These are phyloP conservation scores for Flaveria brownii DNA, from an alignment of 129 eudicot species.

Conservation along the genomic window DNA sequence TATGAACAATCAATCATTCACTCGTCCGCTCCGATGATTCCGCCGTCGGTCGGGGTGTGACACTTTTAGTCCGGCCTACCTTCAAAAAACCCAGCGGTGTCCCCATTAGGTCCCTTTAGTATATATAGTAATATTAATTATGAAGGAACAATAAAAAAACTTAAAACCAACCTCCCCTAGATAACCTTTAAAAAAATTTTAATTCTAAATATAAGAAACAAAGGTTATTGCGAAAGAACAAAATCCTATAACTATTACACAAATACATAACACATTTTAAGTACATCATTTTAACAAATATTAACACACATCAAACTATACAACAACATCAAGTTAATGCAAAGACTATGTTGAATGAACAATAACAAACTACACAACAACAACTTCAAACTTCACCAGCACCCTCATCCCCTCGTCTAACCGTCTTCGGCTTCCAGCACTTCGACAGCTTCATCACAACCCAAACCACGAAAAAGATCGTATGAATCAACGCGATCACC, in stretches of 20 bases:
- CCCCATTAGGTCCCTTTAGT: no score
- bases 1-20: no score
- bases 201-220: no score
- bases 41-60: no score
- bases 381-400: conserved; percentile 11
- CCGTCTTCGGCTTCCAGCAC: conserved; percentile 6
- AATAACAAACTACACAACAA: neutral
- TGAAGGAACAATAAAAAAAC: no score
- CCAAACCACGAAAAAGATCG: conserved; percentile 32
- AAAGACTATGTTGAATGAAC: neutral
- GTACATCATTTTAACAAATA: neutral
- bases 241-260: neutral
- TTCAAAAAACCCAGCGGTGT: no score
- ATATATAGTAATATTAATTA: no score
- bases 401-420: neutral
- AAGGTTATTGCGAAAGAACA: no score
- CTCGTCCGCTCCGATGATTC: no score
- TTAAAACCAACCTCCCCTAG: no score
- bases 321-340: neutral
- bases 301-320: neutral
- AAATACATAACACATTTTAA: neutral
- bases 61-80: no score
- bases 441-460: conserved; percentile 28
- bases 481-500: conserved; percentile 30
- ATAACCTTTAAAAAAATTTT: no score